phyloP scores from a whole-genome alignment of 2,329 filamentous ascomycete genomes.

The Arthrobotrys pseudoclavata region DNA sequence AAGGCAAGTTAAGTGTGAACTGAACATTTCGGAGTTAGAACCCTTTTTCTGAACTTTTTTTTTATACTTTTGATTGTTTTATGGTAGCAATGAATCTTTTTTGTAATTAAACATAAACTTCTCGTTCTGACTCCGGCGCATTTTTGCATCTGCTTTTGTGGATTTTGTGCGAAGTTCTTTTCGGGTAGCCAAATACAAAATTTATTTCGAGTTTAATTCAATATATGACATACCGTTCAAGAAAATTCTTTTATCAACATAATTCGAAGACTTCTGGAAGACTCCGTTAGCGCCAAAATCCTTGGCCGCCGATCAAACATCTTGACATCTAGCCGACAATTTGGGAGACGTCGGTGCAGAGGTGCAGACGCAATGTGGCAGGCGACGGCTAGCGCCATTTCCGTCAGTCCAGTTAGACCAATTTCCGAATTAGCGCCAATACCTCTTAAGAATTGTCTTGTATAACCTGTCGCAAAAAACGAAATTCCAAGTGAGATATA shows the following conservation, averaged over 20 bases:
- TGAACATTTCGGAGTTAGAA: constrained; percentile 37
- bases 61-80: constrained; percentile 22
- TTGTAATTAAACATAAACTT: constrained; percentile 53
- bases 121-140: constrained; percentile 37
- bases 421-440: neutral
- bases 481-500: neutral
- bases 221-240: neutral
- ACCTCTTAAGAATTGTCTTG: constrained; percentile 5
- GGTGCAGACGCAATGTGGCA: neutral
- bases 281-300: constrained; percentile 10
- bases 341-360: neutral
- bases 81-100: constrained; percentile 54
- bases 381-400: constrained; percentile 24
- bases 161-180: constrained; percentile 12
- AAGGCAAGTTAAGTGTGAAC: constrained; percentile 10
- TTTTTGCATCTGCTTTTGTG: constrained; percentile 28
- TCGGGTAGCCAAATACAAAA: constrained; percentile 22
- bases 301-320: constrained; percentile 21
- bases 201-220: constrained; percentile 14
- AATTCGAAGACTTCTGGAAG: neutral
- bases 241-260: neutral
- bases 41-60: constrained; percentile 44
- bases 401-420: neutral
- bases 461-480: neutral
- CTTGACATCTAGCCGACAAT: constrained; percentile 10